These are phyloP conservation scores for Sutorius australiensis DNA, from an alignment of 768 basidiomycete species.

Conservation along the genomic window DNA sequence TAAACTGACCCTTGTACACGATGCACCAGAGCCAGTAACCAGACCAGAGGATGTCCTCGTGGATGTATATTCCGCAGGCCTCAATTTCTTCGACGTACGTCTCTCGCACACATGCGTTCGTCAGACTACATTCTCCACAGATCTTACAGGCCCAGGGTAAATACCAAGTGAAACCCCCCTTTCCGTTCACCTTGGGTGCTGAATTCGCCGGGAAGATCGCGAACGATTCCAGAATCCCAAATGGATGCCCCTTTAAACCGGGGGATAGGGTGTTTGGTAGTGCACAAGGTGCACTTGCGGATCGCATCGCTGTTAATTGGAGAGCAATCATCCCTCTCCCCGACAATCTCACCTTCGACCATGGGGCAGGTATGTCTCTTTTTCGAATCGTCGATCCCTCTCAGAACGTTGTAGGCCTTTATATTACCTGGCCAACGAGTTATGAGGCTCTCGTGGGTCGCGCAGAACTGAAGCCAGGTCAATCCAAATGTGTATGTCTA, in stretches of 20 bases:
- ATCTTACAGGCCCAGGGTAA: slow-evolving; percentile 88
- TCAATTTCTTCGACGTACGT: slow-evolving; percentile 75
- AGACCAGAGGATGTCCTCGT: slow-evolving; percentile 59
- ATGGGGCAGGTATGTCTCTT: slow-evolving; percentile 68
- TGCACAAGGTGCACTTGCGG: slow-evolving; percentile 75
- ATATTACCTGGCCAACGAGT: slow-evolving; percentile 88
- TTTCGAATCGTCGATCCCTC: background rate
- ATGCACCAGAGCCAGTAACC: slow-evolving; percentile 56
- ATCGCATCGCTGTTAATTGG: slow-evolving; percentile 60
- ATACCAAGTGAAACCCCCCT: slow-evolving; percentile 78
- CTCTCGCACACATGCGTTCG: slow-evolving; percentile 11
- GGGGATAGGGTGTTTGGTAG: slow-evolving; percentile 90
- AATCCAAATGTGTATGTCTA: slow-evolving; percentile 8
- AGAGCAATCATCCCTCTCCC: slow-evolving; percentile 62
- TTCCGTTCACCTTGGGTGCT: slow-evolving; percentile 81
- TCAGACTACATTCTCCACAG: slow-evolving; percentile 30
- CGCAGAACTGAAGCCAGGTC: slow-evolving; percentile 74
- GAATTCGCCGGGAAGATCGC: slow-evolving; percentile 85
- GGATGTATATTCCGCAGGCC: slow-evolving; percentile 68
- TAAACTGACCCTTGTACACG: slow-evolving; percentile 47
- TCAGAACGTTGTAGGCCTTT: slow-evolving; percentile 50
- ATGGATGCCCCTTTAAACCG: slow-evolving; percentile 69
- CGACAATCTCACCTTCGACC: slow-evolving; percentile 70
- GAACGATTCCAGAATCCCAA: slow-evolving; percentile 66
- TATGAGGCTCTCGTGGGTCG: slow-evolving; percentile 89